Percentiles rank a stretch among this genome's conserved stretches.
Conservation (phyloP, 371 early-diverging fungal species). For the Mucor velutinosus region DNA sequence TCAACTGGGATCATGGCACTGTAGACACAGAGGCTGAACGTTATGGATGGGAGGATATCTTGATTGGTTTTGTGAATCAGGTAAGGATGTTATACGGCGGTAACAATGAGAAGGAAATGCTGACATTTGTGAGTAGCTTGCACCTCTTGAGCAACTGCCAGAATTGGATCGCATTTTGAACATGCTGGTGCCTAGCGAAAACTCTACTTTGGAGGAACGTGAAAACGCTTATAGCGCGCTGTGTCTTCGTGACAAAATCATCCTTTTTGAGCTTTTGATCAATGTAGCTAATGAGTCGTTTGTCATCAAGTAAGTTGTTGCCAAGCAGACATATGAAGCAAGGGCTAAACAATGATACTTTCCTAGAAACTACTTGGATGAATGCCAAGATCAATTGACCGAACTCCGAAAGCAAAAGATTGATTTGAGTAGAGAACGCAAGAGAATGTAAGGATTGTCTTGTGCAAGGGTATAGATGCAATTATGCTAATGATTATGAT, state of each 20-base stretch:
- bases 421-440: conserved; percentile 69
- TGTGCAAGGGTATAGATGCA: not conserved
- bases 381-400: conserved; percentile 67
- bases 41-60: conserved; percentile 48
- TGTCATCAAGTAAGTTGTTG: conserved; percentile 37
- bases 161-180: conserved; percentile 55
- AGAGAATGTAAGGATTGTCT: conserved; percentile 36
- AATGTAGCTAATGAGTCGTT: conserved; percentile 51
- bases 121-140: conserved; percentile 34
- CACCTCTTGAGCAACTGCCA: conserved; percentile 43
- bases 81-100: conserved; percentile 14
- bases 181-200: conserved; percentile 44
- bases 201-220: conserved; percentile 47
- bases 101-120: not conserved
- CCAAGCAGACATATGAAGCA: not conserved
- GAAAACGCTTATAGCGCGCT: conserved; percentile 47
- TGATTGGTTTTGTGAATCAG: conserved; percentile 52
- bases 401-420: conserved; percentile 66
- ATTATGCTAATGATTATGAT: not conserved
- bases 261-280: conserved; percentile 51
- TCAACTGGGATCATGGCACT: conserved; percentile 38
- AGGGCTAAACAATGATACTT: not conserved
- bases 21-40: conserved; percentile 39
- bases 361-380: conserved; percentile 66
- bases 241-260: conserved; percentile 51